phyloP scores from a whole-genome alignment of 106 monocot species.

The Dendrobium catenatum region DNA sequence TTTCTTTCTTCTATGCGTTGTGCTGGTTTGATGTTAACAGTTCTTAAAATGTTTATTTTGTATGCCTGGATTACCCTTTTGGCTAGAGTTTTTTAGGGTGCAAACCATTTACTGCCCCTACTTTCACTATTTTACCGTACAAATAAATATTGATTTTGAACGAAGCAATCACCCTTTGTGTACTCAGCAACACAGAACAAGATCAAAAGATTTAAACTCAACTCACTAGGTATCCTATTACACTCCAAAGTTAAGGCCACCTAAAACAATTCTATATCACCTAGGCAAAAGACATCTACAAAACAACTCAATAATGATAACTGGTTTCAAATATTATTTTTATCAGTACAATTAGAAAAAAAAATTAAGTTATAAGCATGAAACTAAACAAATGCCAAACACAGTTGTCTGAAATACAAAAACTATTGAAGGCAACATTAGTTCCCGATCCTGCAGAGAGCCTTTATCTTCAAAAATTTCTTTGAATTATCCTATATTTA shows the following conservation, averaged over 20 bases:
- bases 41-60: neutral
- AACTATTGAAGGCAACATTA: too few species aligned
- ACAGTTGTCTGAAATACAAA: too few species aligned
- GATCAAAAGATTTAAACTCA: neutral
- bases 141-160: neutral
- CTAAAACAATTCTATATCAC: neutral
- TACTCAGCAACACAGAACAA: too few species aligned
- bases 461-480: too few species aligned
- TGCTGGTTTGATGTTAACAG: neutral
- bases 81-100: neutral
- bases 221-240: neutral
- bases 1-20: neutral
- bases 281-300: neutral
- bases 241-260: neutral
- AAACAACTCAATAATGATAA: neutral
- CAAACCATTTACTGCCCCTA: neutral
- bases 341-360: neutral
- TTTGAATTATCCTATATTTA: too few species aligned
- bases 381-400: too few species aligned
- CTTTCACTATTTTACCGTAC: neutral
- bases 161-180: too few species aligned
- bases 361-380: too few species aligned
- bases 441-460: too few species aligned
- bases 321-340: neutral
- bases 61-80: neutral